Base-by-base conservation (phyloP, 2,329 filamentous ascomycete genomes). In the Torrubiellomyces zombiae region DNA sequence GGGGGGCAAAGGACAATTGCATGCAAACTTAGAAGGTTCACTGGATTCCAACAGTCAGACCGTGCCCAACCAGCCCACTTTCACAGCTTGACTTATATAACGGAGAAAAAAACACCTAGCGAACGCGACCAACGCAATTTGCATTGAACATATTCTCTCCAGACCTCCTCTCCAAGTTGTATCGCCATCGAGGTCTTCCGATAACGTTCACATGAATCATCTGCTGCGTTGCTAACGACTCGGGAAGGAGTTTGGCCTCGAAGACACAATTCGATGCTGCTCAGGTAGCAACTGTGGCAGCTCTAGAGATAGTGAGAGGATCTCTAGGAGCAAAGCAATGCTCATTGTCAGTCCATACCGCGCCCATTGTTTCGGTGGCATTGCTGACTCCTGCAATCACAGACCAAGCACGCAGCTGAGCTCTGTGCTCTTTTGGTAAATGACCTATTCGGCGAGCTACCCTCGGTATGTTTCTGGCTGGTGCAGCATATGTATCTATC, bases 341-440 rank as follows among this genome's bases (percentile, higher is more conserved):
- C 51, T 54, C 40, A 49, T 56, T 40, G 67, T 73, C 53, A 53
- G 62, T 55, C 7, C 23, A 13, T 18, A 28, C 18, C 34, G 28
- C 33, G 22, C 37, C 33, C 24, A 34, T 29, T 32, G 28, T 27
- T 29, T 35, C 31, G 12, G 12, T 8, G 12, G 32, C 30, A 27
- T 28, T 16, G 28, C 40, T 45, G 29, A 47, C 37, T 28, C 21
- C 23, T 26, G 13, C 24, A 20, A 24, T 31, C n/a, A 12, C 34
- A 75, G 70, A 71, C 69, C 32, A 72, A 82, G 58, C 68, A 78
- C 48, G 65, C 78, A 38, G 72, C 77, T 44, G 81, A 94, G 67
- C 79, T 95, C 45, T 93, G 82, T 60, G 69, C 75, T 58, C 72
- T 92, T 47, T 67, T 94, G 34, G 75, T 95, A 35, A 74, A 83